Conservation (phyloP, 208 protist genomes). For the Wallacemonas sp. region DNA sequence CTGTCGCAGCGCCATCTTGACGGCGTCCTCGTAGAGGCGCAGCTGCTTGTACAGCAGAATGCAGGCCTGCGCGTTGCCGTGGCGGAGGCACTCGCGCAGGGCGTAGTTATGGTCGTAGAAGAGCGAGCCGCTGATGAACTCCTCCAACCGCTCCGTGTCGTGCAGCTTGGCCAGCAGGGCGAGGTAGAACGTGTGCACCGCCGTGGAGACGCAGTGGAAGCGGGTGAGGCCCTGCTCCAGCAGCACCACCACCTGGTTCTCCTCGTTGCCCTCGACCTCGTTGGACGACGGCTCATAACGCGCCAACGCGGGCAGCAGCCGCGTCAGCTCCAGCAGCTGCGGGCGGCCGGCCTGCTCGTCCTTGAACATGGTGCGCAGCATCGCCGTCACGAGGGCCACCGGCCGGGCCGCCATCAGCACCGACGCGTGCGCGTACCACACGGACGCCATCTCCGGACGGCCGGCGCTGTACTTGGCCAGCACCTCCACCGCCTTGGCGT, state of each 20-base stretch:
- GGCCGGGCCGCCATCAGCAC: slow-evolving; percentile 89
- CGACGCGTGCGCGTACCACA: slow-evolving; percentile 94
- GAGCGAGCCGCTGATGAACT: slow-evolving; percentile 77
- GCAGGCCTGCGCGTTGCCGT: slow-evolving; percentile 66
- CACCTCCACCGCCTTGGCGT: slow-evolving; percentile 50
- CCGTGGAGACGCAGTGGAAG: slow-evolving; percentile 72
- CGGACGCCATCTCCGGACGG: slow-evolving; percentile 31
- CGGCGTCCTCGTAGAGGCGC: slow-evolving; percentile 94
- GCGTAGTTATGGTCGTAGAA: slow-evolving; percentile 93
- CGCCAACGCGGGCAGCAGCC: slow-evolving; percentile 93
- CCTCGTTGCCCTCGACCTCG: slow-evolving; percentile 44
- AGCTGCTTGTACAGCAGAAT: slow-evolving; percentile 93
- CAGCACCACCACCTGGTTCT: slow-evolving; percentile 94
- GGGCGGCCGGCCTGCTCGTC: slow-evolving; percentile 49
- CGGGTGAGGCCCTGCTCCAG: slow-evolving; percentile 91
- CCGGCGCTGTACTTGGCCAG: slow-evolving; percentile 42
- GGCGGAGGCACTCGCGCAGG: slow-evolving; percentile 87
- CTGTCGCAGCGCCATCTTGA: slow-evolving; percentile 80
- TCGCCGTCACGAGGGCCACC: slow-evolving; percentile 66
- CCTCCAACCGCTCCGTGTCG: slow-evolving; percentile 68
- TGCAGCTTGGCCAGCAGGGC: slow-evolving; percentile 83
- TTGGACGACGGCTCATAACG: slow-evolving; percentile 75
- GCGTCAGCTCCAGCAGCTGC: slow-evolving; percentile 65
- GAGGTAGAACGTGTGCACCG: slow-evolving; percentile 95
- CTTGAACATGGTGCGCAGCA: slow-evolving; percentile 51